Evolutionary conservation across 345 rosid genomes (phyloP), one percentile per base, ranked within the genome.

Genomic region (Salix udensis): DNA sequence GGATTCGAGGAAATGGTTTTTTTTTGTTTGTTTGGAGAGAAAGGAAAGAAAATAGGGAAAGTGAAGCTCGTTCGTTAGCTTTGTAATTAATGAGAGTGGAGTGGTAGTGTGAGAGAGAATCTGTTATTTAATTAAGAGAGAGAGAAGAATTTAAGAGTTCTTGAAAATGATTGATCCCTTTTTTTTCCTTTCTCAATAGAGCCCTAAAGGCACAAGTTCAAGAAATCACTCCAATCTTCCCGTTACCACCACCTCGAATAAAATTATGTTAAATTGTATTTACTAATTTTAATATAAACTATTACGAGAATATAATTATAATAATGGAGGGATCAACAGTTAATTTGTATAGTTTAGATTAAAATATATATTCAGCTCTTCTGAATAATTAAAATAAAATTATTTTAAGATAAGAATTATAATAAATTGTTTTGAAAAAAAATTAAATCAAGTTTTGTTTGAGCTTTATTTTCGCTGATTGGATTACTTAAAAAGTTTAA

Each of bases 121-220:
- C 72, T 13, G 72, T 44, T 65, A 19, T 36, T n/a, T 44, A 34
- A 34, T 28, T 60, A 46, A 28, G 37, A 39, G 68, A 60, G 37
- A 39, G 61, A 42, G 60, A 67, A 68, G 39, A 28, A 21, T 60
- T 7, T 15, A 10, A 40, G 24, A 11, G 30, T 37, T 23, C 14
- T 21, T 37, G 78, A 75, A 75, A 67, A 67, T 75, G 72, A 75
- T 50, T 42, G 78, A 37, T 37, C 52, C 53, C 67, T 31, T 7
- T 2, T 60, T 60, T 30, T 30, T 7, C 4, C 4, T 9, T 9
- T 11, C 64, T 23, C 11, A 23, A 58, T 10, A 3, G 28, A n/a
- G 64, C 64, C 64, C 64, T 58, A 23, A 10, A 10, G 14, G 28
- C 64, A 23, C 64, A 58, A 3, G 24, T 58, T 58, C 28, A 23